Base-by-base conservation (phyloP, 2,329 filamentous ascomycete genomes). In the Rhexocercosporidium sp. region DNA sequence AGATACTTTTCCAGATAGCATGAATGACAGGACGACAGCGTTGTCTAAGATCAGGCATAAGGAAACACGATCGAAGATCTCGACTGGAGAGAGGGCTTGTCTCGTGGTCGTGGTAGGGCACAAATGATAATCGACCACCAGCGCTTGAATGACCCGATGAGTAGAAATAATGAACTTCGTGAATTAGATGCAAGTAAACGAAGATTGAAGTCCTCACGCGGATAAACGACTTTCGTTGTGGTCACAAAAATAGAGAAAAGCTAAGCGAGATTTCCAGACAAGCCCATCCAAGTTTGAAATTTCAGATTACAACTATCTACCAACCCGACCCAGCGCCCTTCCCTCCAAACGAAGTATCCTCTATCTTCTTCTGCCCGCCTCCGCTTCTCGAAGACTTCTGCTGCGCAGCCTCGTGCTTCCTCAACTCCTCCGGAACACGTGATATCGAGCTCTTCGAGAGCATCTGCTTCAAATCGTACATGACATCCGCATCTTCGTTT, bases 381-480 rank as follows among this genome's bases (percentile, higher is more conserved):
- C 75, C 73, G 34, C 79, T 80, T 77, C 80, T 82, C 62, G 80
- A 81, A 1, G 90, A 89, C 78, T 92, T 95, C 76, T 94, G 92
- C 81, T 97, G 94, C n/a, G 94, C 92, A 1, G 92, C 91, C 80
- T 97, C 93, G 77, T 97, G 94, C 73, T 94, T 90, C 76, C 92
- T 85, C 72, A 98, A 80, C 79, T 98, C 96, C 72, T 99, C 96
- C 0, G 96, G 94, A 29, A 99, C 92, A 77, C 92, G 91, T 2
- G 91, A 94, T 25, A 97, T 93, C 12, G 88, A 85, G 70, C 92
- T 96, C 86, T 98, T 98, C 75, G 87, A 90, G 37, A 99, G 87
- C 88, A 99, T 98, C 83, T 97, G 93, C 81, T 93, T 95, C 70
- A 99, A 83, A 77, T 99, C 96, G 79, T 97, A 97, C 85, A 98